Percentiles rank a stretch among this genome's conserved stretches.
phyloP scores from a whole-genome alignment of 83 land plant genomes.

The Picea abies region DNA sequence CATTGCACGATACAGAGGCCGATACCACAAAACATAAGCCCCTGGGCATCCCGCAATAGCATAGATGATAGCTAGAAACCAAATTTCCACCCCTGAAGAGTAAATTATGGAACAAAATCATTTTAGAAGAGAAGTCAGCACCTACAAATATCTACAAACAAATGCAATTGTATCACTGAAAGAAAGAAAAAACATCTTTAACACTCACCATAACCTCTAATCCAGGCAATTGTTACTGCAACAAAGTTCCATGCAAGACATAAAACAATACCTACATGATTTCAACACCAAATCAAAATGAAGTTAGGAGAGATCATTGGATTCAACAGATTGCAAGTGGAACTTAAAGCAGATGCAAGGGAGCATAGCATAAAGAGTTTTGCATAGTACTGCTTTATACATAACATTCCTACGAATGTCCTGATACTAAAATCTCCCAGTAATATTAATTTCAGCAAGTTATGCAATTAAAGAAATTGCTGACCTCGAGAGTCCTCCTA shows the following conservation, averaged over 20 bases:
- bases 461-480: neutral
- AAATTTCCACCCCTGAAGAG: constrained; percentile 69
- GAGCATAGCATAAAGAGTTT: too few relatives aligned
- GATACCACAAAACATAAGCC: constrained; percentile 90
- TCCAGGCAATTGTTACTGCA: constrained; percentile 81
- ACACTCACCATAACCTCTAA: constrained; percentile 55
- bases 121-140: neutral
- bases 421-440: too few relatives aligned
- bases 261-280: constrained; percentile 43
- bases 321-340: too few relatives aligned
- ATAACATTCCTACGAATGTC: too few relatives aligned
- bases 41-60: constrained; percentile 79
- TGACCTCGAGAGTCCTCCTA: neutral
- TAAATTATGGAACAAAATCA: neutral
- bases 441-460: too few relatives aligned
- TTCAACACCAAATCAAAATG: constrained; percentile 6
- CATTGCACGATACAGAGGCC: constrained; percentile 88
- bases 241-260: constrained; percentile 81
- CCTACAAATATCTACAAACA: neutral
- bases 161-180: too few relatives aligned
- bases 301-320: neutral
- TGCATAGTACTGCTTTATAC: too few relatives aligned
- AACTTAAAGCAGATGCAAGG: too few relatives aligned
- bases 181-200: neutral
- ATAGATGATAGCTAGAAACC: constrained; percentile 85